Percentiles rank a stretch among this genome's conserved stretches.
Conservation (phyloP, 2,329 filamentous ascomycete species). For the Fusarium brevicatenulatum region DNA sequence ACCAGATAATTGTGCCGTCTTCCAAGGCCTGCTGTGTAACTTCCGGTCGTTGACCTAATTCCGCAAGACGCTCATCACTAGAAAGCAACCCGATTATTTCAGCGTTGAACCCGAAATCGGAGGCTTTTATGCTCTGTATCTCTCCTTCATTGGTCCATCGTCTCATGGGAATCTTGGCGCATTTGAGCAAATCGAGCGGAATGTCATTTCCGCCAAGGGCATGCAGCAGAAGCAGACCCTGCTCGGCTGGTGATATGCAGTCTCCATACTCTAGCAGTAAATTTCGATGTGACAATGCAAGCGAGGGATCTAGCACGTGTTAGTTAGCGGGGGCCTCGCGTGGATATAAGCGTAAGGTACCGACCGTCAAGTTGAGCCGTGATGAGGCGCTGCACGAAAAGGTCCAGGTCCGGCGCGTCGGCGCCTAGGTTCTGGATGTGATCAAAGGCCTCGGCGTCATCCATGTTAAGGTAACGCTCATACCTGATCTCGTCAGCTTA, state of each 20-base stretch:
- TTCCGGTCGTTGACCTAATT: constrained; percentile 14
- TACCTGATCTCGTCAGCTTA: constrained; percentile 33
- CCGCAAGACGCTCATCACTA: constrained; percentile 12
- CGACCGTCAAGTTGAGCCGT: constrained; percentile 30
- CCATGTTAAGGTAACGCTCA: constrained; percentile 49
- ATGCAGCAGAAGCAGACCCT: constrained; percentile 40
- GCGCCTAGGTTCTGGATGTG: constrained; percentile 41
- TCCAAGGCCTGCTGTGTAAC: constrained; percentile 28
- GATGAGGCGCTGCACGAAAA: constrained; percentile 42
- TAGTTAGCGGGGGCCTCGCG: neutral
- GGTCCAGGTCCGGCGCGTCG: constrained; percentile 19
- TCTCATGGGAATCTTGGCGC: constrained; percentile 30
- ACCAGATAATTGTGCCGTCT: constrained; percentile 33
- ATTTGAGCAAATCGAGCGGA: constrained; percentile 40
- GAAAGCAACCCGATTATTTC: constrained; percentile 35
- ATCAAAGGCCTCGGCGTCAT: constrained; percentile 46
- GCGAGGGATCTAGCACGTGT: constrained; percentile 2
- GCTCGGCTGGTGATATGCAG: constrained; percentile 38
- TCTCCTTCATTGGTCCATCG: constrained; percentile 45
- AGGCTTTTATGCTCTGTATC: constrained; percentile 36
- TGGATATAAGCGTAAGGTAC: neutral
- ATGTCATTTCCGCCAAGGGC: constrained; percentile 39
- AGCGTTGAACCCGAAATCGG: constrained; percentile 38
- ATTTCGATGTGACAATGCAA: constrained; percentile 37
- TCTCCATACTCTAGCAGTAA: constrained; percentile 42